Base-by-base conservation (phyloP, 352 stramenopile species). In the Plasmopara muralis region DNA sequence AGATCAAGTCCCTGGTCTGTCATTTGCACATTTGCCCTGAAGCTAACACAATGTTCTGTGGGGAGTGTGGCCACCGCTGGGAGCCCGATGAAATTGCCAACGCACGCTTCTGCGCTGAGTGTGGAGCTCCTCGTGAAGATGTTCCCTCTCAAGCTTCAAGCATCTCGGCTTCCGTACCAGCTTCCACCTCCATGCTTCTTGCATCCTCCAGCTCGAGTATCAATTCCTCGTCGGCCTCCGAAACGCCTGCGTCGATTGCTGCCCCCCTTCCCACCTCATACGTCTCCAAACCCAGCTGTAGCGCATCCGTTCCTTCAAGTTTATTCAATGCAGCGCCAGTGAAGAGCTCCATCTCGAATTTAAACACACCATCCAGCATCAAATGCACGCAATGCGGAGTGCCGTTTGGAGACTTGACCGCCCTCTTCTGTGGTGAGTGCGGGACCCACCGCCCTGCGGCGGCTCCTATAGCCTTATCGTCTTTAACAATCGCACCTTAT, bases 31-130 rank as follows among this genome's bases (percentile, higher is more conserved):
- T 57, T 51, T 45, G 43, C 39, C n/a, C 45, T 43, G 5, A 35
- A 35, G 7, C 7, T 35, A 35, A 35, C 31, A 35, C 10, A 47
- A 88, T 92, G 77, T 92, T 92, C 62, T 92, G 82, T 42, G 81
- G 71, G 15, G 82, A 92, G 66, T 92, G 82, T 53, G 82, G 82
- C 46, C 80, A 88, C 54, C 69, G 75, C 40, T 92, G 80, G 80
- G 80, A 78, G 39, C 73, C 80, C 4, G 80, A 89, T 40, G 82
- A 92, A 64, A 88, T 90, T 60, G 75, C 73, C 28, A 82, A 62
- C 35, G 76, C 79, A 57, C 77, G 80, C 62, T 92, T 92, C 61
- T 92, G 82, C 59, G 82, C 82, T 47, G 82, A 92, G 58, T 92
- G 82, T 41, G 79, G 82, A 6, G 73, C 79, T 18, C 75, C 78